Base-by-base conservation (phyloP, 495 filamentous ascomycete species). In the Penicillium canescens region DNA sequence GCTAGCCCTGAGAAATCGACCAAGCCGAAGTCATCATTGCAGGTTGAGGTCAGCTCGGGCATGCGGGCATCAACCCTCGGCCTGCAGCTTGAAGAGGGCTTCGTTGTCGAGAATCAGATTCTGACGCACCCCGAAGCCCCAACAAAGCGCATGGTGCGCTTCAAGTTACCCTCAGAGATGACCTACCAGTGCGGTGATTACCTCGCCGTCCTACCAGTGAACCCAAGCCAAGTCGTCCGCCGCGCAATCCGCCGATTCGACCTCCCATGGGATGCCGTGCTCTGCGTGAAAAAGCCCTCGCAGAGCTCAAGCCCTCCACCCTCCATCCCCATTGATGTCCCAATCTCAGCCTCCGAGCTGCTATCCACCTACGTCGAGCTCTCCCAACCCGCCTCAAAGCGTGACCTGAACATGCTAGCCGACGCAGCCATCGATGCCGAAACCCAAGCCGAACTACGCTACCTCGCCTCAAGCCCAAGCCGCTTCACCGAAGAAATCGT, bases 151-250 rank as follows among this genome's bases (percentile, higher is more conserved):
- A 80, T 89, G 60, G 67, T 92, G 24, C 81, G 84, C 50, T 78
- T 92, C 49, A 73, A 81, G 42, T 70, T 92, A 0, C 88, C 88
- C 0, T 74, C 70, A 6, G 86, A 81, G 31, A 82, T 85, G 75
- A 75, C 76, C 5, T 92, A 92, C 65, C 74, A 76, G 36, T 79
- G 84, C 14, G 89, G 89, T 37, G 89, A 93, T 58, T 91, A 93
- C 61, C 79, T 93, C 1, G 85, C 87, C 2, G 76, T 91, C 9
- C 70, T 90, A 2, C 88, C 89, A 0, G 71, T 88, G 13, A 92
- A 91, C 60, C 82, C 84, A 5, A 72, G 71, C 50, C 71, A 77
- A 28, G 82, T 69, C 12, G 77, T 91, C 31, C 69, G 73, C 21
- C 73, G 84, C n/a, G 77, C 72, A 7, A 72, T 84, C 52, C 68